Base-by-base conservation (phyloP, 2,329 filamentous ascomycete species). In the Paecilomyces variotii region DNA sequence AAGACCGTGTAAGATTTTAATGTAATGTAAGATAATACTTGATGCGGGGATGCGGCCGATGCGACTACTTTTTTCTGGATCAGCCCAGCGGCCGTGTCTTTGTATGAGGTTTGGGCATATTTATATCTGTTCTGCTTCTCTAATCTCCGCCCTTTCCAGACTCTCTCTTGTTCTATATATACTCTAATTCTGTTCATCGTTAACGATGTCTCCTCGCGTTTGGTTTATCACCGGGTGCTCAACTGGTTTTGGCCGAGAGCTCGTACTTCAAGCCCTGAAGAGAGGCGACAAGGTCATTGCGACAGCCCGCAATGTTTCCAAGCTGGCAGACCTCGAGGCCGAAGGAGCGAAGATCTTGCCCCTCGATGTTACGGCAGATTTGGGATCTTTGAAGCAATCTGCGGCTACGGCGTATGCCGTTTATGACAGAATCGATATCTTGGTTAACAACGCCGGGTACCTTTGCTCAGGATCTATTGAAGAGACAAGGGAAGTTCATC, bases 171-270 rank as follows among this genome's bases (percentile, higher is more conserved):
- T 45, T 50, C n/a, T 19, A 19, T 19, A 19, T 19, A 19, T 19
- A 19, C 45, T 50, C 14, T 2, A 50, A 50, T 50, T 12, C 12
- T 6, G 5, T 19, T 12, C 4, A 52, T 6, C 2, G 4, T 14
- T 7, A 26, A 28, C 9, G 27, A 52, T 52, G 50, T 26, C 50
- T 14, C 50, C 50, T n/a, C 50, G 50, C 25, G 67, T 74, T 55
- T 75, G 72, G 71, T 66, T 74, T 50, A 68, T 74, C 50, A 73
- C 71, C 12, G 71, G 72, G 34, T 70, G 66, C 56, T 73, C 71
- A 6, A 70, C 67, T 30, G 72, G 73, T 11, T 67, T 75, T 30
- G 72, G 72, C 27, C 51, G 56, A 19, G 67, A 70, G 56, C 62
- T 74, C 25, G 66, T 64, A 28, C 57, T 63, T 12, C 61, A 65